These are phyloP conservation scores for Alternaria longipes DNA, from an alignment of 2,329 filamentous ascomycete species.

Conservation along the genomic window DNA sequence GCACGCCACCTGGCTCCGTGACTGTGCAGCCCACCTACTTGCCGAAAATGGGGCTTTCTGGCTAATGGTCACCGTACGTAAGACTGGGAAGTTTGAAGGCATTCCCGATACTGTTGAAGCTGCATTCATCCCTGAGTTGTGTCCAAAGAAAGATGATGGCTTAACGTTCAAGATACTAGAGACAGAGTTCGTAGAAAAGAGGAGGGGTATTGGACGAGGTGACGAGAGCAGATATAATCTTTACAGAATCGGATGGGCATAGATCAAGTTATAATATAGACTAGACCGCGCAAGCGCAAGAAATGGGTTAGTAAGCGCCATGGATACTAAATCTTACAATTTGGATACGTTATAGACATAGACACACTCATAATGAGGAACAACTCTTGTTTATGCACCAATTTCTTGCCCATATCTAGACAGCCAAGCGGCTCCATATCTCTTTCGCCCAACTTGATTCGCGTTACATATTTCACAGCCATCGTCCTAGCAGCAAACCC, in stretches of 20 bases:
- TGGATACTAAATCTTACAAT: not conserved
- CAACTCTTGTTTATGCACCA: not conserved
- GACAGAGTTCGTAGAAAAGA: conserved; percentile 38
- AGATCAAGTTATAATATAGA: conserved; percentile 10
- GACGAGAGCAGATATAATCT: conserved; percentile 48
- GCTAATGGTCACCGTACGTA: conserved; percentile 47
- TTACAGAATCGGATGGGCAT: conserved; percentile 46
- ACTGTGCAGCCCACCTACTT: conserved; percentile 45
- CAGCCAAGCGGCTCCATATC: too few relatives aligned
- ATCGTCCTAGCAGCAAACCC: too few relatives aligned
- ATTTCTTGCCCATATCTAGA: not conserved
- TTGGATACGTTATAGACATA: not conserved
- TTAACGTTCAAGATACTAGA: conserved; percentile 35
- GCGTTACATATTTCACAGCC: too few relatives aligned
- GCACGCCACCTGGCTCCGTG: conserved; percentile 46
- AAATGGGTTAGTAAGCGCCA: not conserved
- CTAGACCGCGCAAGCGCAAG: not conserved
- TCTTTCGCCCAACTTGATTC: too few relatives aligned
- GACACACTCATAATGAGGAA: not conserved
- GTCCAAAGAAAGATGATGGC: conserved; percentile 27
- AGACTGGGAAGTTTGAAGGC: conserved; percentile 47
- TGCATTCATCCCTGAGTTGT: conserved; percentile 34
- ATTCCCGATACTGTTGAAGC: conserved; percentile 48
- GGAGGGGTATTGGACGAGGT: conserved; percentile 44
- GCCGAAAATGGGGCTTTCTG: conserved; percentile 39